Conservation (phyloP, 2,329 filamentous ascomycete genomes). For the Penicillium glabrum region DNA sequence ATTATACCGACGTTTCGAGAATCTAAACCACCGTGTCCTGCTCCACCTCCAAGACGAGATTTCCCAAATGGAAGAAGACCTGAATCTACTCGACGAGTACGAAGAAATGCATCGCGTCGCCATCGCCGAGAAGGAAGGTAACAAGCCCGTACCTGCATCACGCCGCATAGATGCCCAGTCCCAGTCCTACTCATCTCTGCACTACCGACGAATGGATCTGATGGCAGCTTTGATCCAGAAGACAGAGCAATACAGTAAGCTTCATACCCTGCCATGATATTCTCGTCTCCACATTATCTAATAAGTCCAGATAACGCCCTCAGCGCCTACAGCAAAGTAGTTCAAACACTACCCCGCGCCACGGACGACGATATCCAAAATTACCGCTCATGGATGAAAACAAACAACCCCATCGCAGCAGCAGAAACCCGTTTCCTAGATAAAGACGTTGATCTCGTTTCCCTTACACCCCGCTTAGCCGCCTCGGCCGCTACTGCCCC, state of each 20-base stretch:
- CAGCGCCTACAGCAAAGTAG: constrained; percentile 48
- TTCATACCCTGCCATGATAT: background rate
- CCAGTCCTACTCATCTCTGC: constrained; percentile 54
- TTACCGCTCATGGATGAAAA: constrained; percentile 57
- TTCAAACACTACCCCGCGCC: constrained; percentile 48
- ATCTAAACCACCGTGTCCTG: constrained; percentile 77
- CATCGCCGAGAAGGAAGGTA: constrained; percentile 34
- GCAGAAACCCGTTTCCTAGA: constrained; percentile 56
- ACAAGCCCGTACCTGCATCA: constrained; percentile 36
- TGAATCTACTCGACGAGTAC: constrained; percentile 66
- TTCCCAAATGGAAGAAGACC: constrained; percentile 73
- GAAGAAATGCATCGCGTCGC: constrained; percentile 42
- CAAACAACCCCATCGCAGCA: constrained; percentile 50
- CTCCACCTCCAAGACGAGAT: constrained; percentile 86
- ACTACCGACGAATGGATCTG: constrained; percentile 54
- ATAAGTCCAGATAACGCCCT: constrained; percentile 39
- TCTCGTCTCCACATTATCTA: background rate
- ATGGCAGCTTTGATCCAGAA: constrained; percentile 58
- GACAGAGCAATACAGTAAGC: constrained; percentile 62
- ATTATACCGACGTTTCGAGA: constrained; percentile 80
- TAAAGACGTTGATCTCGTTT: constrained; percentile 48
- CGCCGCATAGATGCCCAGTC: constrained; percentile 45
- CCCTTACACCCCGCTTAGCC: constrained; percentile 26
- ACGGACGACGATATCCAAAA: constrained; percentile 47
- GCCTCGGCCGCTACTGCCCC: constrained; percentile 20